These are phyloP conservation scores for Aspergillus sp. DNA, from an alignment of 2,329 filamentous ascomycete genomes.

Conservation along the genomic window DNA sequence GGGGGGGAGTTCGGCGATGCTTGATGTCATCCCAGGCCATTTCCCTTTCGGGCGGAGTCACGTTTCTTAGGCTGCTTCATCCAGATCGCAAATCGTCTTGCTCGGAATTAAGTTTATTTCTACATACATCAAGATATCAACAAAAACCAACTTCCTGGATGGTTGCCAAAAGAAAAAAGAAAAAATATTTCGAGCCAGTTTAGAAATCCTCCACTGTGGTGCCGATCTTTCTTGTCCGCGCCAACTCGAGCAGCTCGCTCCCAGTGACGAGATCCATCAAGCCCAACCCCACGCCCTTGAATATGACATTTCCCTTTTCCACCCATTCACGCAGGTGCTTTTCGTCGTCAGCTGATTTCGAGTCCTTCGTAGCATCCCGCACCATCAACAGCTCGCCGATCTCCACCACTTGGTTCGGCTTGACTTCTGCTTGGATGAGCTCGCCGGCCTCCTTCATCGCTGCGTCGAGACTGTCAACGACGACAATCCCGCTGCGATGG, in stretches of 20 bases:
- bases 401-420: slow-evolving; percentile 76
- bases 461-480: slow-evolving; percentile 71
- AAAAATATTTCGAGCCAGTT: not conserved
- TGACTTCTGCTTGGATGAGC: slow-evolving; percentile 73
- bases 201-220: slow-evolving; percentile 46
- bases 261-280: slow-evolving; percentile 69
- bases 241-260: slow-evolving; percentile 56
- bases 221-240: slow-evolving; percentile 57
- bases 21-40: slow-evolving; percentile 8
- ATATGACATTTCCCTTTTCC: slow-evolving; percentile 64
- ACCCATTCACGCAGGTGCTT: slow-evolving; percentile 58
- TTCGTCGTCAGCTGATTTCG: slow-evolving; percentile 29
- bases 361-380: slow-evolving; percentile 48
- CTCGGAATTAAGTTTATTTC: slow-evolving; percentile 1
- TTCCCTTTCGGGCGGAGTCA: slow-evolving; percentile 1
- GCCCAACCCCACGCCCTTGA: slow-evolving; percentile 68
- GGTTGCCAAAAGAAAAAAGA: not conserved
- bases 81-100: slow-evolving; percentile 1
- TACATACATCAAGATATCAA: not conserved
- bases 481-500: slow-evolving; percentile 58
- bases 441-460: slow-evolving; percentile 84
- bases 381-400: slow-evolving; percentile 76
- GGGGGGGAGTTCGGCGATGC: not conserved
- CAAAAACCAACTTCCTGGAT: not conserved
- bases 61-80: not conserved